Percentiles rank a stretch among this genome's conserved stretches.
These are phyloP conservation scores for Dipteronia sinensis DNA, from an alignment of 345 rosid genomes.

Conservation along the genomic window DNA sequence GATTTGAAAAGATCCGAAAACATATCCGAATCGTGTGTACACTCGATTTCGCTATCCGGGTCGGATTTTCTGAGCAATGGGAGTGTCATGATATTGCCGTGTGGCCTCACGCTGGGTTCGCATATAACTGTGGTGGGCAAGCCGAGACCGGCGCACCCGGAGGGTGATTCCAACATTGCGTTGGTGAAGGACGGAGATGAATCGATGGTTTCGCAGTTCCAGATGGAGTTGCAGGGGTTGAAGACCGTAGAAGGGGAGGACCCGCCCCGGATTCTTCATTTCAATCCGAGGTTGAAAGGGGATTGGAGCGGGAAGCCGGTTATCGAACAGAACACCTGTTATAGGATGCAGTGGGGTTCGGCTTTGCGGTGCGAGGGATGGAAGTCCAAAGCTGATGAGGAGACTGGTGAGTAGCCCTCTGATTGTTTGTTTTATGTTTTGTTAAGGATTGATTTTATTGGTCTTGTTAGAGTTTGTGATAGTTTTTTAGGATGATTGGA, in stretches of 20 bases:
- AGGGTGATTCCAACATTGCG: slow-evolving; percentile 59
- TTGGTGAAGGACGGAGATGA: slow-evolving; percentile 49
- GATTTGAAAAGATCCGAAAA: slow-evolving; percentile 25
- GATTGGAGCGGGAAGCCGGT: slow-evolving; percentile 88
- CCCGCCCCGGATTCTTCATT: slow-evolving; percentile 90
- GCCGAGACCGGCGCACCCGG: slow-evolving; percentile 67
- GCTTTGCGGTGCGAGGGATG: slow-evolving; percentile 86
- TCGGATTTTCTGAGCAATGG: slow-evolving; percentile 52
- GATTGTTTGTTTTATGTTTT: not conserved
- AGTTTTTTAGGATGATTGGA: not conserved
- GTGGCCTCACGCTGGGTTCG: slow-evolving; percentile 88
- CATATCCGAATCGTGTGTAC: slow-evolving; percentile 57
- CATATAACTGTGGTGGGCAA: slow-evolving; percentile 84
- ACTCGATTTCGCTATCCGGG: slow-evolving; percentile 62
- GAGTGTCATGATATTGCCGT: slow-evolving; percentile 68
- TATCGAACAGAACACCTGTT: slow-evolving; percentile 94
- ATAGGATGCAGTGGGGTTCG: slow-evolving; percentile 93
- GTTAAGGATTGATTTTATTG: not conserved
- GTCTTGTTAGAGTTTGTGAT: too few species aligned
- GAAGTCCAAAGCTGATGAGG: slow-evolving; percentile 76
- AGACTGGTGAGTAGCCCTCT: slow-evolving; percentile 65
- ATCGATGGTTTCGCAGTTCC: slow-evolving; percentile 78
- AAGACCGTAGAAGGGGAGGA: slow-evolving; percentile 91
- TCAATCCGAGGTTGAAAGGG: slow-evolving; percentile 88
- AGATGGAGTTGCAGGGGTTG: slow-evolving; percentile 84